These are phyloP conservation scores for Lathyrus tuberosus DNA, from an alignment of 306 rosid species.

Conservation along the genomic window DNA sequence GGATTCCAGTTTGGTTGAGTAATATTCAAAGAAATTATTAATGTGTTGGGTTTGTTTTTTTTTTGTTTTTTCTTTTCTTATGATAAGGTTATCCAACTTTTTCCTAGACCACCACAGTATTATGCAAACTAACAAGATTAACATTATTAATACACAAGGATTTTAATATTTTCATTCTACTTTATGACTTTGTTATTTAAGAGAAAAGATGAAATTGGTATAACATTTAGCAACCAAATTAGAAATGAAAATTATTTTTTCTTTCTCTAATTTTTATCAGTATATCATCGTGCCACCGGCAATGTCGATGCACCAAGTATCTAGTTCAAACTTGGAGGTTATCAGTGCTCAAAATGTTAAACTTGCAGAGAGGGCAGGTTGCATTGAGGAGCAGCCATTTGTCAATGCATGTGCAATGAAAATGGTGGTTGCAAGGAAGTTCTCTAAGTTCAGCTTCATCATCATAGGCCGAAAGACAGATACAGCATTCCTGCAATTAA, in stretches of 20 bases:
- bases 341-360: conserved; percentile 57
- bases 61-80: no score
- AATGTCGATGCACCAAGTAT: conserved; percentile 26
- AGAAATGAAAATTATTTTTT: neutral
- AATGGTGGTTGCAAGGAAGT: conserved; percentile 88
- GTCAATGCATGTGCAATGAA: conserved; percentile 84
- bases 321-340: conserved; percentile 48
- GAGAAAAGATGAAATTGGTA: neutral
- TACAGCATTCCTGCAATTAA: conserved; percentile 75
- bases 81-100: no score
- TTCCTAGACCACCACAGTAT: no score
- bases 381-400: conserved; percentile 83
- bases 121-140: conserved; percentile 13
- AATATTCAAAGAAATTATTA: neutral
- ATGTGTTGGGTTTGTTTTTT: no score
- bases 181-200: conserved; percentile 30
- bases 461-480: conserved; percentile 75
- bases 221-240: neutral
- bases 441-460: conserved; percentile 69
- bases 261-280: neutral
- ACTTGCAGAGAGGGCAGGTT: conserved; percentile 93
- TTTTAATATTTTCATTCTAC: conserved; percentile 28
- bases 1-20: conserved; percentile 53
- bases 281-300: conserved; percentile 2
- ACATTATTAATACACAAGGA: conserved; percentile 6